phyloP scores from a whole-genome alignment of 2,329 filamentous ascomycete genomes.

The Aureobasidium sp. region DNA sequence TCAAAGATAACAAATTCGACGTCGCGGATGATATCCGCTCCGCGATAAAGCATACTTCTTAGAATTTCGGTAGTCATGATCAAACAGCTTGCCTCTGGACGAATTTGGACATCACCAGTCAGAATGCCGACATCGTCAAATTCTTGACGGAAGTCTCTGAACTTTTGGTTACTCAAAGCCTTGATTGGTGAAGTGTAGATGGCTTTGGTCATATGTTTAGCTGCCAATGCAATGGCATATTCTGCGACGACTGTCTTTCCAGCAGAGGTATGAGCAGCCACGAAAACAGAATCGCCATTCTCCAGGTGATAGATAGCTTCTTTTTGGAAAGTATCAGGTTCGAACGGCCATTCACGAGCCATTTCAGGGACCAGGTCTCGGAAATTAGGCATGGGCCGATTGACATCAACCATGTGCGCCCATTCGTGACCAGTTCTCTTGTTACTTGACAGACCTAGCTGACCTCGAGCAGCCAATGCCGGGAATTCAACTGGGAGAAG shows the following conservation, averaged over 20 bases:
- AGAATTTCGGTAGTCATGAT: constrained; percentile 99
- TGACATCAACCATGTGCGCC: constrained; percentile 98
- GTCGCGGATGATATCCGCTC: constrained; percentile 90
- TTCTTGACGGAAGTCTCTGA: constrained; percentile 80
- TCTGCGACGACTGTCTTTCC: constrained; percentile 98
- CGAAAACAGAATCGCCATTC: constrained; percentile 93
- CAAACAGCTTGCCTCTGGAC: constrained; percentile 91
- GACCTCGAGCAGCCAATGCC: constrained; percentile 75
- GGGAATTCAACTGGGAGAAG: constrained; percentile 90
- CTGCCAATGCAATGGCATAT: constrained; percentile 90
- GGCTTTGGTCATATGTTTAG: constrained; percentile 99
- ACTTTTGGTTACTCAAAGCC: constrained; percentile 96
- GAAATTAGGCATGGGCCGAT: constrained; percentile 90
- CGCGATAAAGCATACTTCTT: constrained; percentile 94
- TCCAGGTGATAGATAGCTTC: constrained; percentile 97
- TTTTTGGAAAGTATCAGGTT: constrained; percentile 96
- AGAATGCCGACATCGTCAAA: constrained; percentile 97
- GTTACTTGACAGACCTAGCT: constrained; percentile 62
- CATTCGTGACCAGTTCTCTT: constrained; percentile 78
- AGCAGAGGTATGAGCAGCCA: constrained; percentile 93
- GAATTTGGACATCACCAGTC: constrained; percentile 96
- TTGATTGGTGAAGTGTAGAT: constrained; percentile 99
- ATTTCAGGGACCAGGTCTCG: constrained; percentile 88
- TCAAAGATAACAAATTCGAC: constrained; percentile 99
- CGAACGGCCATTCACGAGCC: constrained; percentile 93